phyloP scores from a whole-genome alignment of 2,329 filamentous ascomycete species.

The Trichoderma gracile region DNA sequence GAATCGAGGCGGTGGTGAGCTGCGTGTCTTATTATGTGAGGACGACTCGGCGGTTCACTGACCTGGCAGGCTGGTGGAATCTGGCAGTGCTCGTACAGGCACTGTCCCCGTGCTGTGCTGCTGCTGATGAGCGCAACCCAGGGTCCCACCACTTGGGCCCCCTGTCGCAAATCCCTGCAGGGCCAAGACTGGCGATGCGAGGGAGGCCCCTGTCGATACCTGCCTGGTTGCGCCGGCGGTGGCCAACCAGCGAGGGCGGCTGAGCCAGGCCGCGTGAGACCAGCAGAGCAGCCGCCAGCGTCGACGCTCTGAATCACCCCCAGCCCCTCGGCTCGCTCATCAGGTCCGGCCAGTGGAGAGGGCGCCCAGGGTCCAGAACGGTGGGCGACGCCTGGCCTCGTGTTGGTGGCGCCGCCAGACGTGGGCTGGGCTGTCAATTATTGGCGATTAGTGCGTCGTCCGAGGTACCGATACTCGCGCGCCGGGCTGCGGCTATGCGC shows the following conservation, averaged over 20 bases:
- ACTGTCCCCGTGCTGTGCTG: no score
- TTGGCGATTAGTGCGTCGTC: neutral
- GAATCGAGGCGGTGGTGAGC: slow-evolving; percentile 18
- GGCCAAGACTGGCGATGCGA: slow-evolving; percentile 14
- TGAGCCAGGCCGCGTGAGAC: slow-evolving; percentile 1
- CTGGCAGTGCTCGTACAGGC: neutral
- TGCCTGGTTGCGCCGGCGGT: slow-evolving; percentile 15
- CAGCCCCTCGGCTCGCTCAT: slow-evolving; percentile 2
- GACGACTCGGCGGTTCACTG: neutral
- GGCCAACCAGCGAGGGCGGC: slow-evolving; percentile 24
- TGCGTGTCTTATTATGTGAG: slow-evolving; percentile 25
- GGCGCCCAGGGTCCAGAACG: slow-evolving; percentile 17
- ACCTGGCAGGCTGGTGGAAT: neutral
- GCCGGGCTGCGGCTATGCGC: neutral
- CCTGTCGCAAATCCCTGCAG: slow-evolving; percentile 21
- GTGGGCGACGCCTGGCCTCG: slow-evolving; percentile 4
- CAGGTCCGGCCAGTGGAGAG: slow-evolving; percentile 11
- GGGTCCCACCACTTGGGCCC: slow-evolving; percentile 11
- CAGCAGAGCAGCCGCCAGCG: neutral
- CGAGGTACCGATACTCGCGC: neutral
- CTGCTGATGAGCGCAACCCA: neutral
- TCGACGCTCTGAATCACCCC: neutral
- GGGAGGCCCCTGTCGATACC: neutral
- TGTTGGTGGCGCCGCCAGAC: slow-evolving; percentile 11
- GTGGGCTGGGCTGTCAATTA: neutral